Base-by-base conservation (phyloP, 306 rosid species). In the Lotus japonicus region DNA sequence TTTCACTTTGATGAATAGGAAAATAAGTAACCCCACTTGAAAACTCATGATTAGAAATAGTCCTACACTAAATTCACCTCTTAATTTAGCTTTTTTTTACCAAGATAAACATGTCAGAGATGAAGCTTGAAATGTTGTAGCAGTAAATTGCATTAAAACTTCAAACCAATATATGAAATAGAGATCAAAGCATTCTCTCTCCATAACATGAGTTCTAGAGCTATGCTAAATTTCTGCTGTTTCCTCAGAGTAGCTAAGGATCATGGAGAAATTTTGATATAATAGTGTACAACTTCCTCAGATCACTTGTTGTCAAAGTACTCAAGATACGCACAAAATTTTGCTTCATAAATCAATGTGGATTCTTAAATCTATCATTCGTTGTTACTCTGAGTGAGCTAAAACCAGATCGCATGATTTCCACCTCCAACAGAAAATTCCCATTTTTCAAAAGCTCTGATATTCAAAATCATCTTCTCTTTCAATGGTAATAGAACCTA, bases 321-420 rank as follows among this genome's bases (percentile, higher is more conserved):
- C 39, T 49, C 35, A 65, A 72, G 58, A 78, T 72, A 66, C 0
- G 26, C 42, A 16, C 74, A 43, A 58, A 71, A 58, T 7, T 41
- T 52, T 28, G 10, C 39, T 59, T 4, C 62, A 33, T 59, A 43
- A 73, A 60, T 61, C 66, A 60, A 52, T 48, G 35, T 26, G 28
- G 70, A 72, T 72, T 23, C 74, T 72, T 75, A 65, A 72, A 78
- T 53, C 59, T 64, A 55, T 35, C 66, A 74, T 68, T 51, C 50
- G 61, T 2, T 3, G n/a, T 2, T 26, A 26, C 31, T 26, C 31
- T 26, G 31, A 52, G 69, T 16, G 49, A 71, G 58, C 56, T 17
- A 71, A n/a, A n/a, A n/a, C n/a, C n/a, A n/a, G n/a, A n/a, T n/a
- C n/a, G n/a, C n/a, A n/a, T n/a, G n/a, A n/a, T n/a, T n/a, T n/a